These are phyloP conservation scores for Chalciporus piperatus DNA, from an alignment of 768 basidiomycete species.

Conservation along the genomic window DNA sequence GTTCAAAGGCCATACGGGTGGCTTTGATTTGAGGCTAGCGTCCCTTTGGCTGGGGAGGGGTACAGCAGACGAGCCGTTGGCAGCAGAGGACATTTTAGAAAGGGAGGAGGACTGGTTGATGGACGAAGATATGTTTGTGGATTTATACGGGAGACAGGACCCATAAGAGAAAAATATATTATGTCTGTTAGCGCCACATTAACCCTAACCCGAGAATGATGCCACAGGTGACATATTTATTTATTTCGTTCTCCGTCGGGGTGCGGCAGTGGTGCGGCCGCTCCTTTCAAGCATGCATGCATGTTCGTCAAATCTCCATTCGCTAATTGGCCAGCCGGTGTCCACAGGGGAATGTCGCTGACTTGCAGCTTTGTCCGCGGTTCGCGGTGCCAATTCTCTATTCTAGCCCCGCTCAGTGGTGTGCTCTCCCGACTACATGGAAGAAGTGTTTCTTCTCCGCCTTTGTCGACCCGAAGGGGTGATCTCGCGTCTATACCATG, in stretches of 20 bases:
- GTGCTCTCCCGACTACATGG: background rate
- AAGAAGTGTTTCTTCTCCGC: background rate
- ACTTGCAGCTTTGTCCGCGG: background rate
- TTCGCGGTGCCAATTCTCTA: background rate
- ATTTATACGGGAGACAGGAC: constrained; percentile 8
- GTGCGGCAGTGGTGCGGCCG: no score
- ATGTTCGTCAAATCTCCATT: background rate
- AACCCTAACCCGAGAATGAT: constrained; percentile 12
- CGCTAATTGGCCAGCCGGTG: background rate
- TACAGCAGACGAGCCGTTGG: constrained; percentile 12
- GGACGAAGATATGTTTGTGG: background rate
- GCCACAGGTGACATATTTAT: background rate
- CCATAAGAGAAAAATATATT: no score
- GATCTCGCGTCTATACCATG: background rate
- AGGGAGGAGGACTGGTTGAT: background rate
- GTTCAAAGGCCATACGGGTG: constrained; percentile 67
- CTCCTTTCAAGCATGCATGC: no score
- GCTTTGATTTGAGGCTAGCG: constrained; percentile 26
- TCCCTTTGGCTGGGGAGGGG: constrained; percentile 19
- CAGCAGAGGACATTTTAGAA: constrained; percentile 18
- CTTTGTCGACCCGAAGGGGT: background rate
- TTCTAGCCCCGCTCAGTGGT: background rate
- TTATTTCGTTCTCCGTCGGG: background rate
- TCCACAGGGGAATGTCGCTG: background rate
- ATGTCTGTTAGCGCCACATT: background rate